A percentile compares a stretch with the other conserved stretches of the same genome.
These are phyloP conservation scores for Hyphopichia wangnamkhiaoensis DNA, from an alignment of 1,139 yeast genomes.

Conservation along the genomic window DNA sequence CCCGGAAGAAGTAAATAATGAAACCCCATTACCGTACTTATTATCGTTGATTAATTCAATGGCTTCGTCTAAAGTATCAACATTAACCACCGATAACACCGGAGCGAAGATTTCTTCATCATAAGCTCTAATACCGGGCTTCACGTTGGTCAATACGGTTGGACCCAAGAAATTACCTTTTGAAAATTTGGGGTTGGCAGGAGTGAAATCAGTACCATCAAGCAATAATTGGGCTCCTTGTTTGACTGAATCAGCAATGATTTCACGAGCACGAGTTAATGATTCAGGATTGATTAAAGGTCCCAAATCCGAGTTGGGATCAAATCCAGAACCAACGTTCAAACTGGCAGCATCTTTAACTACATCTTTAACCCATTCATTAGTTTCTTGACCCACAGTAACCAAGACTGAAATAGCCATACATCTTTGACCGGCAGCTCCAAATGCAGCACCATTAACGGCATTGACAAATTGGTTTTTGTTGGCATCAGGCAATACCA, in stretches of 20 bases:
- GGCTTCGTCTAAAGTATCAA: slow-evolving; percentile 72
- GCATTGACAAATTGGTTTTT: slow-evolving; percentile 67
- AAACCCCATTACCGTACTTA: slow-evolving; percentile 73
- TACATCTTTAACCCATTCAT: slow-evolving; percentile 64
- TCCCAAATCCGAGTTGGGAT: slow-evolving; percentile 62
- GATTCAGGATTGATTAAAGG: slow-evolving; percentile 69
- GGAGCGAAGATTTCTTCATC: slow-evolving; percentile 81
- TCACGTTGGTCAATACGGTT: slow-evolving; percentile 62
- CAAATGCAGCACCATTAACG: slow-evolving; percentile 76
- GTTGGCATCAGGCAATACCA: slow-evolving; percentile 73
- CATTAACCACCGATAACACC: slow-evolving; percentile 64
- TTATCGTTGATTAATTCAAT: slow-evolving; percentile 64
- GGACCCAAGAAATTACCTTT: slow-evolving; percentile 79
- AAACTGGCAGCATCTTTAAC: slow-evolving; percentile 59
- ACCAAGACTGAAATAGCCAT: slow-evolving; percentile 80
- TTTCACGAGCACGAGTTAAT: slow-evolving; percentile 52
- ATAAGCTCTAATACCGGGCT: slow-evolving; percentile 71
- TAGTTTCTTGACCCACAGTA: slow-evolving; percentile 65
- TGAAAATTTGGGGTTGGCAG: slow-evolving; percentile 46
- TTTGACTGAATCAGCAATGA: slow-evolving; percentile 56
- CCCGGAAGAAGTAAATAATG: slow-evolving; percentile 71
- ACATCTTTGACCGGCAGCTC: slow-evolving; percentile 86
- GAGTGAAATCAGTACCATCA: slow-evolving; percentile 62
- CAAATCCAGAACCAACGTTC: slow-evolving; percentile 69
- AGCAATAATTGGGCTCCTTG: slow-evolving; percentile 61